Base-by-base conservation (phyloP, 768 basidiomycete genomes). In the Boletus sp. region DNA sequence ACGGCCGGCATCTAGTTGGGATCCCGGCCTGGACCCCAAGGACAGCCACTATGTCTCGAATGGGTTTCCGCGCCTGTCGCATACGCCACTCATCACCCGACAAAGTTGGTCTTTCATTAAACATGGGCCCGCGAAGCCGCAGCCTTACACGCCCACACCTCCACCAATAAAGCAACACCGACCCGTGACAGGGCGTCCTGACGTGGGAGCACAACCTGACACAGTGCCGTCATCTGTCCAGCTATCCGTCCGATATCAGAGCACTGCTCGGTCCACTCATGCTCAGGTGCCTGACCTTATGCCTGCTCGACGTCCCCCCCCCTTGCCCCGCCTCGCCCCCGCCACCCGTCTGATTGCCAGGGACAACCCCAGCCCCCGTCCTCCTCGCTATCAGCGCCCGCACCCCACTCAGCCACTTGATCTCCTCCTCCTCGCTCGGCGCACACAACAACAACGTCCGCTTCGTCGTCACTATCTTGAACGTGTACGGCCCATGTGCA, bases 391-490 rank as follows among this genome's bases (percentile, higher is more conserved):
- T 88, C 66, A 99, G 79, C 56, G 93, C 93, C 47, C 93, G 86
- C 37, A 98, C 83, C 10, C 96, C 93, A 47, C 94, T 93, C 44
- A 99, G 77, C 97, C 97, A 99, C 71, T 89, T 91, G 70, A 98
- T 95, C 74, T 98, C 97, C 63, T 98, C 96, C 63, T 98, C 97
- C 70, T 99, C 97, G 54, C 82, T 87, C 15, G 97, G 96, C 7
- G 97, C 97, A 64, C 94, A 97, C 25, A 98, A 77, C 50, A 96
- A 71, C 54, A 93, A 75, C 17, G 90, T 88, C 56, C 93, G 83
- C 71, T 96, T 94, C 50, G 96, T 94, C 35, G 94, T 97, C 61
- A 98, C 87, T 51, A 98, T 88, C 74, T 97, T 94, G 84, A 99
- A 98, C 48, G 90, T 91, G 67, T 87, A 80, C 10, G 72, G 70